Base-by-base conservation (phyloP, 345 rosid genomes). In the Populus euphratica region DNA sequence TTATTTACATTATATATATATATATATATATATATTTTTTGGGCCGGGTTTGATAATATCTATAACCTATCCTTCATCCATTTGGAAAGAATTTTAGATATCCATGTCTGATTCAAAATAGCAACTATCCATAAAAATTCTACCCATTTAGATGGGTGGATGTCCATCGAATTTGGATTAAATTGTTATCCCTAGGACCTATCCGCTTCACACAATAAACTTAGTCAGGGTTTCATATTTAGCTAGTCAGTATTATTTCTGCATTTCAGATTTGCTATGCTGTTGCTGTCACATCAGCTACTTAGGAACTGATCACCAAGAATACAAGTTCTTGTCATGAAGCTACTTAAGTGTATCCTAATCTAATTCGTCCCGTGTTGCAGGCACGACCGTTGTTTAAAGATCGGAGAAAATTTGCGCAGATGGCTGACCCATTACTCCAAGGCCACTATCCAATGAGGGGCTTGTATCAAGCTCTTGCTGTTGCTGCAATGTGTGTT, bases 401-500 rank as follows among this genome's bases (percentile, higher is more conserved):
- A 81, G 94, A 94, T 81, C 83, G 98, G 66, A 88, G 88, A 70
- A 91, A 87, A 82, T 93, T 91, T 77, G 72, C 91, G n/a, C 91
- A 85, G 43, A 92, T 94, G 85, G 97, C 92, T 67, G 98, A 92
- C 85, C 98, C 97, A 6, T 70, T 84, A 82, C 91, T 94, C 66
- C 92, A 90, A 72, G 92, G 94, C 50, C 96, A 88, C 61, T 94
- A 88, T 86, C 94, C 97, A 71, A 79, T 89, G 16, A 78, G 97
- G 78, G 94, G 98, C 23, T 80, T 92, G 76, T 94, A 89, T 85
- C 98, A 94, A 92, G 98, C 97, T 67, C 96, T 94, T 54, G 92
- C 97, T 14, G 90, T 94, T 66, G 97, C 97, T 21, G 93, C 94
- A 18, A 94, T 94, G 98, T 92, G 98, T 39, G 96, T 92, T 29